Conservation (phyloP, 805 yeast species). For the Lipomyces orientalis region DNA sequence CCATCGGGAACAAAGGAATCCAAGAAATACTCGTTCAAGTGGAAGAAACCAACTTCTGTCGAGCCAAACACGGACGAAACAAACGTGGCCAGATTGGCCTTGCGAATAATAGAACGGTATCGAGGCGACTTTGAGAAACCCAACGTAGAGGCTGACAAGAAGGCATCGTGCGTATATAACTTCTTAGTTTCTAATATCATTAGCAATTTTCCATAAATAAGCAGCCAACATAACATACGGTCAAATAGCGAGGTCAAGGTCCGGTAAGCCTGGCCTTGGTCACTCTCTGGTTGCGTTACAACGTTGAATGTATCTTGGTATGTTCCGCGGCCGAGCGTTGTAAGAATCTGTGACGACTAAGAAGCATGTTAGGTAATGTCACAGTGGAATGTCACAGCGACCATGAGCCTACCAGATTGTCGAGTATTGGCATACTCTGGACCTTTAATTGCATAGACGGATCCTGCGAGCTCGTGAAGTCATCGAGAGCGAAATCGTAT, state of each 20-base stretch:
- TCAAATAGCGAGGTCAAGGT: conserved; percentile 78
- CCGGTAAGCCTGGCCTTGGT: conserved; percentile 63
- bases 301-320: conserved; percentile 75
- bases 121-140: conserved; percentile 26
- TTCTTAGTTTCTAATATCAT: conserved; percentile 57
- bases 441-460: conserved; percentile 28
- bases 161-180: conserved; percentile 72
- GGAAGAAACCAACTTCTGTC: conserved; percentile 84
- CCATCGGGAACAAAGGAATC: conserved; percentile 82
- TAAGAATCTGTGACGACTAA: conserved; percentile 71
- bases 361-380: neutral
- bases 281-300: conserved; percentile 69
- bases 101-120: conserved; percentile 69
- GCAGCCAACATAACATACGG: conserved; percentile 40
- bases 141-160: conserved; percentile 69
- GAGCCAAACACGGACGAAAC: conserved; percentile 85
- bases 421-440: conserved; percentile 65
- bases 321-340: conserved; percentile 73
- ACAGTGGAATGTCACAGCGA: neutral
- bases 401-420: conserved; percentile 56
- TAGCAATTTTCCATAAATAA: neutral
- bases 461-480: conserved; percentile 18
- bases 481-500: conserved; percentile 19
- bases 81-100: conserved; percentile 87
- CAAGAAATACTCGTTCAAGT: conserved; percentile 80